These are phyloP conservation scores for Lanmaoa pseudosensibilis DNA, from an alignment of 768 basidiomycete genomes.

Conservation along the genomic window DNA sequence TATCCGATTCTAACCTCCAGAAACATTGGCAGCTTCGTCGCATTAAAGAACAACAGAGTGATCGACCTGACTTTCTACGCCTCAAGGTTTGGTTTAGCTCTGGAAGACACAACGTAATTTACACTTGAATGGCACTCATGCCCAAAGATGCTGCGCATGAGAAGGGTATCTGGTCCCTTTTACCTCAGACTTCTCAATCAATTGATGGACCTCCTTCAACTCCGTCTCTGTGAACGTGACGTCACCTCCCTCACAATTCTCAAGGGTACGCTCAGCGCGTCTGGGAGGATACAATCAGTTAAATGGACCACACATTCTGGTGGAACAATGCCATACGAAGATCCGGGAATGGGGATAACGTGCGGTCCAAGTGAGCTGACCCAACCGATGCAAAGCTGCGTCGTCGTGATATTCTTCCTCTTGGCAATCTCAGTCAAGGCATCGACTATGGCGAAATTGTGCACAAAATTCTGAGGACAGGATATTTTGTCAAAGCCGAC, in stretches of 20 bases:
- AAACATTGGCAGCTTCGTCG: neutral
- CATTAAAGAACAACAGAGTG: neutral
- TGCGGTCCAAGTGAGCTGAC: constrained; percentile 39
- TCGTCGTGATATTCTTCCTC: constrained; percentile 42
- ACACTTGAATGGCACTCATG: constrained; percentile 15
- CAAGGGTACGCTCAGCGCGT: constrained; percentile 40
- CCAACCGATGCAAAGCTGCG: constrained; percentile 47
- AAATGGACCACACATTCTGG: neutral
- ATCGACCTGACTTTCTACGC: neutral
- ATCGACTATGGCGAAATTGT: constrained; percentile 46
- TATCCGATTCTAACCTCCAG: neutral
- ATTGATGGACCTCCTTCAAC: constrained; percentile 38
- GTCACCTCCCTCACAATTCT: constrained; percentile 46
- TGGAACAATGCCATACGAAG: constrained; percentile 33
- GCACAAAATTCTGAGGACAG: constrained; percentile 34
- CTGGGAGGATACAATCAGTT: constrained; percentile 15
- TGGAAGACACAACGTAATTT: neutral
- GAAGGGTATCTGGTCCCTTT: constrained; percentile 42
- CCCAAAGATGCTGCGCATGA: constrained; percentile 33
- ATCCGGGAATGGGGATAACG: constrained; percentile 49
- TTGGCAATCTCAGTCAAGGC: constrained; percentile 41
- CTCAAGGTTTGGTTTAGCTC: neutral
- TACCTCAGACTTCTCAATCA: constrained; percentile 36
- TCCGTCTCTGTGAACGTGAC: constrained; percentile 44
- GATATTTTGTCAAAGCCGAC: neutral